Conservation (phyloP, 176 grass and related monocot species). For the Carex cristatella region DNA sequence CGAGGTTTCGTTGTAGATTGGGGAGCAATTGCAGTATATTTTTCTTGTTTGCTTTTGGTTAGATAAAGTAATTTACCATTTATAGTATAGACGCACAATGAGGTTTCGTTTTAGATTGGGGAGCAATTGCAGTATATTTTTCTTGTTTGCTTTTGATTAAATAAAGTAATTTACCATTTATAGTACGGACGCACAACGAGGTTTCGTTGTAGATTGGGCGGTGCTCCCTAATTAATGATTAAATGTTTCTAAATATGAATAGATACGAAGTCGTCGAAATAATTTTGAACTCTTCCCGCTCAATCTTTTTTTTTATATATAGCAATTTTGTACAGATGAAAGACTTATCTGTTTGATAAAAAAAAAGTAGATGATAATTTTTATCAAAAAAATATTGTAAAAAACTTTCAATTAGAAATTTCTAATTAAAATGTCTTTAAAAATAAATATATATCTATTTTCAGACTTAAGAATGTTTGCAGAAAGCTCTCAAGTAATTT, state of each 20-base stretch:
- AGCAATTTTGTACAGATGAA: no score
- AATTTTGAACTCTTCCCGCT: no score
- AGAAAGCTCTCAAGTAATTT: no score
- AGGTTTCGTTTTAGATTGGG: not conserved
- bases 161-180: not conserved
- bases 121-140: not conserved
- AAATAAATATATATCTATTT: no score
- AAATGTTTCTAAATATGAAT: not conserved
- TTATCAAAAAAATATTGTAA: no score
- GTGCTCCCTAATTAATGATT: not conserved
- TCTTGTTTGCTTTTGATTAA: not conserved
- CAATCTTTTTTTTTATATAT: no score
- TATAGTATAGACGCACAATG: not conserved
- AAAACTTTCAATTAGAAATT: no score
- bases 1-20: not conserved
- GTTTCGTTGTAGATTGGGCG: not conserved
- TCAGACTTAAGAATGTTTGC: no score
- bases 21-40: not conserved
- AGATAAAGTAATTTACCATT: not conserved
- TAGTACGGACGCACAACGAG: not conserved
- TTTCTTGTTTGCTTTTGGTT: not conserved
- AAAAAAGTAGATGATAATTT: no score
- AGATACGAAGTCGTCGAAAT: no score
- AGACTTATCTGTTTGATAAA: no score
- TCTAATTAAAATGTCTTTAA: no score